Percentiles rank a stretch among this genome's conserved stretches.
Conservation (phyloP, 495 filamentous ascomycete genomes). For the Saxophila tyrrhenica region DNA sequence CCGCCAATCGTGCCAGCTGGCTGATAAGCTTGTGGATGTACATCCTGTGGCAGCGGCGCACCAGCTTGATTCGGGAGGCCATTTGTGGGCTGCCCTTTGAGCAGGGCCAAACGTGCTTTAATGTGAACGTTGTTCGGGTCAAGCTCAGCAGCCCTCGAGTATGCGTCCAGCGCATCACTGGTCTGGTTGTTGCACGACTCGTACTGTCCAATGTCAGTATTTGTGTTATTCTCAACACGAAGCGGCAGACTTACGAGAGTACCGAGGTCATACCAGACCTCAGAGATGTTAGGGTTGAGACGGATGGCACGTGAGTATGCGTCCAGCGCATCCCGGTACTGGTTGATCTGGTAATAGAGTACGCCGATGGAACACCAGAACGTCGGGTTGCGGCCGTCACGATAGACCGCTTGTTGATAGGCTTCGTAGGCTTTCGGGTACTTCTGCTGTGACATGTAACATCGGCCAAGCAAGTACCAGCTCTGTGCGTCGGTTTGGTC, state of each 20-base stretch:
- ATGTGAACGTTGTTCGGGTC: conserved; percentile 91
- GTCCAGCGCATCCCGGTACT: conserved; percentile 96
- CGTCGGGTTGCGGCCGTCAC: conserved; percentile 93
- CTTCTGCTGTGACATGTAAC: conserved; percentile 99
- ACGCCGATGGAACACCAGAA: conserved; percentile 99
- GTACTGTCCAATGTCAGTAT: conserved; percentile 46
- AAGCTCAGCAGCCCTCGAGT: conserved; percentile 85
- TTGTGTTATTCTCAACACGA: conserved; percentile 19
- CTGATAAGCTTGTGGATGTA: conserved; percentile 46
- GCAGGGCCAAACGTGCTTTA: conserved; percentile 81
- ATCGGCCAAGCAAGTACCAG: conserved; percentile 95
- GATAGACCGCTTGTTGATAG: conserved; percentile 97
- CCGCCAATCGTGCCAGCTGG: conserved; percentile 36
- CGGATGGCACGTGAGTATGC: conserved; percentile 97
- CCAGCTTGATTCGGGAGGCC: conserved; percentile 54
- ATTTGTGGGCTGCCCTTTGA: conserved; percentile 64
- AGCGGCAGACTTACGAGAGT: conserved; percentile 64
- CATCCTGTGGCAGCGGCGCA: conserved; percentile 66
- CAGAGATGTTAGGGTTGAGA: conserved; percentile 95
- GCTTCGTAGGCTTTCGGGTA: conserved; percentile 98
- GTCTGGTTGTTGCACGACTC: conserved; percentile 99
- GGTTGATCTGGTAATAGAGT: conserved; percentile 99
- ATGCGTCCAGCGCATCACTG: conserved; percentile 89
- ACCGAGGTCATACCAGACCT: conserved; percentile 98
- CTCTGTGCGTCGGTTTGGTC: conserved; percentile 93